These are phyloP conservation scores for Cryptosporidium ubiquitum DNA, from an alignment of 169 alveolate genomes.

Conservation along the genomic window DNA sequence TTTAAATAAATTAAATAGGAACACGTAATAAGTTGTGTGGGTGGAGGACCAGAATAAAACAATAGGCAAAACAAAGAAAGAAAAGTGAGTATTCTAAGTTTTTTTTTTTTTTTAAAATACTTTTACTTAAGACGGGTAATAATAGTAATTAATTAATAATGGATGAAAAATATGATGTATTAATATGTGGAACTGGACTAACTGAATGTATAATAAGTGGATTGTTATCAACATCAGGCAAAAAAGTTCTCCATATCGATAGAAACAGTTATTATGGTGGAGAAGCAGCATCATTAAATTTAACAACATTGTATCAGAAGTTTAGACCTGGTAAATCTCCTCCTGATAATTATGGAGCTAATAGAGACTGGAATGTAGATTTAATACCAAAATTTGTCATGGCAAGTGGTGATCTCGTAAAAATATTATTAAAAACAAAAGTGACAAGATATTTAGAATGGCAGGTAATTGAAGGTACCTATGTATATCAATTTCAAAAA, in stretches of 20 bases:
- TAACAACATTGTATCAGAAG: conserved; percentile 93
- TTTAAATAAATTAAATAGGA: too few species aligned
- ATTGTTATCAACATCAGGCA: conserved; percentile 91
- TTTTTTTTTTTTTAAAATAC: background rate
- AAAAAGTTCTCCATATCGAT: conserved; percentile 96
- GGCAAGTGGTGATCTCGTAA: conserved; percentile 97
- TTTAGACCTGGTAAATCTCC: conserved; percentile 92
- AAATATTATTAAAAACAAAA: conserved; percentile 93
- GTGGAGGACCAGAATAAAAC: background rate
- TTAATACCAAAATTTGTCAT: conserved; percentile 97
- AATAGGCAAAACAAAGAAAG: background rate
- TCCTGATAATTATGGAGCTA: conserved; percentile 92
- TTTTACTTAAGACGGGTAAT: too few species aligned
- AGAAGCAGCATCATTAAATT: conserved; percentile 96
- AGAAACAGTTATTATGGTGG: conserved; percentile 98
- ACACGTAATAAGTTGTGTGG: background rate
- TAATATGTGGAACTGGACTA: conserved; percentile 98
- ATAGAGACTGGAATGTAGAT: conserved; percentile 99
- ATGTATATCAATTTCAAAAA: conserved; percentile 95
- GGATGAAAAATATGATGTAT: conserved; percentile 80
- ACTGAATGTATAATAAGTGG: conserved; percentile 98
- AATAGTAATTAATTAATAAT: too few species aligned
- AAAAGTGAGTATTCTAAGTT: background rate
- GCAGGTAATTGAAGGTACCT: conserved; percentile 97
- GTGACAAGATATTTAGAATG: conserved; percentile 95